These are phyloP conservation scores for Rhizopogon sp. DNA, from an alignment of 768 basidiomycete genomes.

Conservation along the genomic window DNA sequence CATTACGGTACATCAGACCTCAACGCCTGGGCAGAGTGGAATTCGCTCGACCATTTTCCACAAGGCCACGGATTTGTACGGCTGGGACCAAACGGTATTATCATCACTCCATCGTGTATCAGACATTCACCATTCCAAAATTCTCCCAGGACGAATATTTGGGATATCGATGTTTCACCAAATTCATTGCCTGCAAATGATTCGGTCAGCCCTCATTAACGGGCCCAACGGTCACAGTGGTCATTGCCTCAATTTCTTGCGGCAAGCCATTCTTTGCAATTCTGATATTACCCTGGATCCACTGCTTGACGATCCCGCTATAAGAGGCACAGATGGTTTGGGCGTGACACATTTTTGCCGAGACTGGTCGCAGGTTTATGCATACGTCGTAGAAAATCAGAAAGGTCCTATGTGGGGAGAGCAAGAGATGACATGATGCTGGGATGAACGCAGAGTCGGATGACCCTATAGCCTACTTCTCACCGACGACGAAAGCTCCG, in stretches of 20 bases:
- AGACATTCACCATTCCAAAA: neutral
- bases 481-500: no score
- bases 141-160: constrained; percentile 12
- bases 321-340: constrained; percentile 13
- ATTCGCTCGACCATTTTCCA: constrained; percentile 11
- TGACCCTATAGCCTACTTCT: no score
- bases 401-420: neutral
- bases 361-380: constrained; percentile 24
- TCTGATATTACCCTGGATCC: constrained; percentile 41
- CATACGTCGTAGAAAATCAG: constrained; percentile 18
- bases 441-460: no score
- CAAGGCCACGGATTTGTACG: constrained; percentile 20
- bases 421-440: no score
- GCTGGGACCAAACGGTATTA: constrained; percentile 14
- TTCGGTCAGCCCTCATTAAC: constrained; percentile 4
- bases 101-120: no score
- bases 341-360: constrained; percentile 23
- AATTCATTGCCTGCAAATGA: constrained; percentile 22
- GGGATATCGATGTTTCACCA: constrained; percentile 25
- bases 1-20: constrained; percentile 17
- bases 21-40: constrained; percentile 18
- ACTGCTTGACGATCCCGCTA: constrained; percentile 9
- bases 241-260: constrained; percentile 42
- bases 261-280: constrained; percentile 35
- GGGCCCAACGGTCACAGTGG: constrained; percentile 5